Evolutionary conservation across 2,329 filamentous ascomycete genomes (phyloP).

Genomic region (Botrytis tulipae): DNA sequence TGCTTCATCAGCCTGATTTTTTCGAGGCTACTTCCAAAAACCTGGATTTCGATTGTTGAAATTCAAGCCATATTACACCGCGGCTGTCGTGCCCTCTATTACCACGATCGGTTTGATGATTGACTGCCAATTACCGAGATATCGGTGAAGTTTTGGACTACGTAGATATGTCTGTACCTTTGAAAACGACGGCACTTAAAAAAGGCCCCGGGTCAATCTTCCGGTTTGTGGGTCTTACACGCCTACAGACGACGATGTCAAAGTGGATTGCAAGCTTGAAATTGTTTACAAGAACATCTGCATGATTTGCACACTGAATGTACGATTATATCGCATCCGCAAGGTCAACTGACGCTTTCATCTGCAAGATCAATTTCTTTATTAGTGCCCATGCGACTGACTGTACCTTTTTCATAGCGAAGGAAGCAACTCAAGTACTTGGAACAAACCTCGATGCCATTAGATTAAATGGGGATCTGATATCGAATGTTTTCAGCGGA

Average conservation of each 20-base stretch:
- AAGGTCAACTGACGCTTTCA: not conserved
- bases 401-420: not conserved
- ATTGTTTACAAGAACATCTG: not conserved
- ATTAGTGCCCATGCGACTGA: not conserved
- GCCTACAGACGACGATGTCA: not conserved
- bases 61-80: not conserved
- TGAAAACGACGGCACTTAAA: not conserved
- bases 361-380: not conserved
- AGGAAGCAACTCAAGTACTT: not conserved
- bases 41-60: not conserved
- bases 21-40: not conserved
- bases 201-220: not conserved
- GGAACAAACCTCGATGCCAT: not conserved
- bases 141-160: slow-evolving; percentile 1
- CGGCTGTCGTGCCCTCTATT: slow-evolving; percentile 5
- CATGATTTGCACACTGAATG: not conserved
- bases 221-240: not conserved
- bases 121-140: slow-evolving; percentile 4
- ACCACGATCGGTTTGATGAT: not conserved
- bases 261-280: not conserved
- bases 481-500: not conserved
- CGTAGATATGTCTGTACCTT: not conserved
- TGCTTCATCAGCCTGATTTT: not conserved
- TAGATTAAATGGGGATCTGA: not conserved
- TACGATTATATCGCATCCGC: not conserved